These are phyloP conservation scores for Aspergillus sp. DNA, from an alignment of 2,329 filamentous ascomycete species.

Conservation along the genomic window DNA sequence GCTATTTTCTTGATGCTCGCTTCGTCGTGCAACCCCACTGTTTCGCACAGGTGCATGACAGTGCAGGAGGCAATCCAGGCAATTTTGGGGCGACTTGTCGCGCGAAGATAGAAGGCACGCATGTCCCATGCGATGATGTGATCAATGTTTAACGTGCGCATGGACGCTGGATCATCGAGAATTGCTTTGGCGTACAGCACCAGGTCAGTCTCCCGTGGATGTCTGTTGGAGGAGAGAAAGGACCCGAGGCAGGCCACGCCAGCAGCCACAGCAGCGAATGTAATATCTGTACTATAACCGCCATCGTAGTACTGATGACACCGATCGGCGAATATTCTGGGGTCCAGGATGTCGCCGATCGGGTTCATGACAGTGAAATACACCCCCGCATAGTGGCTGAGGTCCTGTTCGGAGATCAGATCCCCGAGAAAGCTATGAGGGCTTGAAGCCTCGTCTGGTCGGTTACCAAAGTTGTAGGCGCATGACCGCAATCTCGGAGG, in stretches of 20 bases:
- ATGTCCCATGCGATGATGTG: slow-evolving; percentile 34
- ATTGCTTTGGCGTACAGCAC: slow-evolving; percentile 35
- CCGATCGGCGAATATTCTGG: slow-evolving; percentile 29
- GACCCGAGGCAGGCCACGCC: slow-evolving; percentile 32
- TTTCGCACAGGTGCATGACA: slow-evolving; percentile 33
- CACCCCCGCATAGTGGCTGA: slow-evolving; percentile 22
- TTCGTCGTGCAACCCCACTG: slow-evolving; percentile 31
- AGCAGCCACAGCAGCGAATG: slow-evolving; percentile 32
- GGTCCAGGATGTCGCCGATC: slow-evolving; percentile 27
- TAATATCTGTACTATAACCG: slow-evolving; percentile 17
- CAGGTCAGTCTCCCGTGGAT: slow-evolving; percentile 30
- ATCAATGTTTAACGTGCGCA: slow-evolving; percentile 28
- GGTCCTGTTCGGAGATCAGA: slow-evolving; percentile 29
- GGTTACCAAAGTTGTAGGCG: slow-evolving; percentile 36
- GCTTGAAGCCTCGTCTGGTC: slow-evolving; percentile 32
- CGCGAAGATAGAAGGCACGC: slow-evolving; percentile 32
- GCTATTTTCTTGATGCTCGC: slow-evolving; percentile 31
- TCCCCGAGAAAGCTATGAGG: slow-evolving; percentile 23
- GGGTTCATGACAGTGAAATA: slow-evolving; percentile 28
- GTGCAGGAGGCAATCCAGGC: slow-evolving; percentile 38
- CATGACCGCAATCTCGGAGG: slow-evolving; percentile 29
- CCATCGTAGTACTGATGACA: slow-evolving; percentile 29
- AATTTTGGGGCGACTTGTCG: slow-evolving; percentile 33
- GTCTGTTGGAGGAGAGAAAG: slow-evolving; percentile 27
- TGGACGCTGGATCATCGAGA: slow-evolving; percentile 33